phyloP scores from a whole-genome alignment of 768 basidiomycete genomes.

The Mrakia hoshinonis region DNA sequence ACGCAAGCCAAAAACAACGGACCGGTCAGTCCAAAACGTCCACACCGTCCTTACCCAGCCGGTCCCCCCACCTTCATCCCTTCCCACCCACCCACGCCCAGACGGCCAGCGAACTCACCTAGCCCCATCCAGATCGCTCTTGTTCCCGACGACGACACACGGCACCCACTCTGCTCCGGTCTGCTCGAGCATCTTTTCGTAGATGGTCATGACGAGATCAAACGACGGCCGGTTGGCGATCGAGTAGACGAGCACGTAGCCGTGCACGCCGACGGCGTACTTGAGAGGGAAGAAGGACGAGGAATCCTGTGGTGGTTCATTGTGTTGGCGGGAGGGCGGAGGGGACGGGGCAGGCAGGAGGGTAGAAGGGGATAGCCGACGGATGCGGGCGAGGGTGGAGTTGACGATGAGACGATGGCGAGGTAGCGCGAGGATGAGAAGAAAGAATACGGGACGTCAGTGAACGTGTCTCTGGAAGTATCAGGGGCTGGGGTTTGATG shows the following conservation, averaged over 20 bases:
- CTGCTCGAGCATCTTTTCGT: conserved; percentile 31
- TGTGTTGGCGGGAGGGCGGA: too few species aligned
- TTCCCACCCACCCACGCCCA: not conserved
- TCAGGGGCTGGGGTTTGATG: too few species aligned
- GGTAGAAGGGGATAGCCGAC: too few species aligned
- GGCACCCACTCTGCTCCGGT: conserved; percentile 30
- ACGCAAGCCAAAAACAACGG: not conserved
- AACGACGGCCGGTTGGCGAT: conserved; percentile 29
- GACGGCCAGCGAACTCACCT: not conserved
- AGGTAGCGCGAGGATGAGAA: too few species aligned
- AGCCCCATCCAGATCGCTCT: conserved; percentile 25
- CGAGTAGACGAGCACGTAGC: conserved; percentile 30
- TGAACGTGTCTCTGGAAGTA: too few species aligned
- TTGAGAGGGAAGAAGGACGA: conserved; percentile 30
- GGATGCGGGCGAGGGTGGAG: too few species aligned
- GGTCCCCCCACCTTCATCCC: not conserved
- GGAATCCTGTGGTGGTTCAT: conserved; percentile 20
- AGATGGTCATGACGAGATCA: conserved; percentile 27
- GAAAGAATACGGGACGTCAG: too few species aligned
- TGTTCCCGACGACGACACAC: conserved; percentile 29
- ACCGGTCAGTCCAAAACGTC: not conserved
- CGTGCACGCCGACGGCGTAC: conserved; percentile 29
- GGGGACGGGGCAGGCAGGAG: too few species aligned
- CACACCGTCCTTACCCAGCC: not conserved
- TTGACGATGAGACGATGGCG: too few species aligned